Percentiles rank a stretch among this genome's conserved stretches.
These are phyloP conservation scores for Trichoderma erinaceum DNA, from an alignment of 495 filamentous ascomycete species.

Conservation along the genomic window DNA sequence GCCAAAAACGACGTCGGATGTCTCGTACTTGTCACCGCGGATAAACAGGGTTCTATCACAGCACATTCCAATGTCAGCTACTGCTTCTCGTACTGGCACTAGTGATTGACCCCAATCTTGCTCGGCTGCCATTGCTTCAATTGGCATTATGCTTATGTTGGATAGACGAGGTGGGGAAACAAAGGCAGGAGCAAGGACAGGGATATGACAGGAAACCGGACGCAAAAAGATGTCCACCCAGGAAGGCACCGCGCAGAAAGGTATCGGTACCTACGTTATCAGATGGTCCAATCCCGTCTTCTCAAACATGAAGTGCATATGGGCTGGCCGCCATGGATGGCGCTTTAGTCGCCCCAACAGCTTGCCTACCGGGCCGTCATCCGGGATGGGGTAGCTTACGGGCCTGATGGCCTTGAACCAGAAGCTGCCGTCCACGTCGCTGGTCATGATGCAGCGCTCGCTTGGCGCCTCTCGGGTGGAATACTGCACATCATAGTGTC, in stretches of 20 bases:
- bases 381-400: slow-evolving; percentile 82
- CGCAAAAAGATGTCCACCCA: not conserved
- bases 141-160: not conserved
- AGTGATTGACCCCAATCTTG: not conserved
- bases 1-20: slow-evolving; percentile 86
- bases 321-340: slow-evolving; percentile 76
- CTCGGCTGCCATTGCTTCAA: not conserved
- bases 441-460: slow-evolving; percentile 73
- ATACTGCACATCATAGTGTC: slow-evolving; percentile 89
- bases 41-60: slow-evolving; percentile 65
- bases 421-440: slow-evolving; percentile 64
- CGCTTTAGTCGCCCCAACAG: slow-evolving; percentile 63
- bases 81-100: no score
- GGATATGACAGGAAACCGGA: not conserved
- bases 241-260: not conserved
- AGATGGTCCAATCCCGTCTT: slow-evolving; percentile 76
- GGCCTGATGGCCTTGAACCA: slow-evolving; percentile 87
- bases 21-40: slow-evolving; percentile 80
- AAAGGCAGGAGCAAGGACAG: not conserved
- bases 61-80: not conserved
- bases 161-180: not conserved
- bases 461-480: slow-evolving; percentile 62
- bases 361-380: slow-evolving; percentile 83
- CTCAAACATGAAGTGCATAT: slow-evolving; percentile 95
- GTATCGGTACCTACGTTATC: slow-evolving; percentile 61